Evolutionary conservation across 805 yeast genomes (phyloP).

Genomic region (Cyberlindnera mycetangii): DNA sequence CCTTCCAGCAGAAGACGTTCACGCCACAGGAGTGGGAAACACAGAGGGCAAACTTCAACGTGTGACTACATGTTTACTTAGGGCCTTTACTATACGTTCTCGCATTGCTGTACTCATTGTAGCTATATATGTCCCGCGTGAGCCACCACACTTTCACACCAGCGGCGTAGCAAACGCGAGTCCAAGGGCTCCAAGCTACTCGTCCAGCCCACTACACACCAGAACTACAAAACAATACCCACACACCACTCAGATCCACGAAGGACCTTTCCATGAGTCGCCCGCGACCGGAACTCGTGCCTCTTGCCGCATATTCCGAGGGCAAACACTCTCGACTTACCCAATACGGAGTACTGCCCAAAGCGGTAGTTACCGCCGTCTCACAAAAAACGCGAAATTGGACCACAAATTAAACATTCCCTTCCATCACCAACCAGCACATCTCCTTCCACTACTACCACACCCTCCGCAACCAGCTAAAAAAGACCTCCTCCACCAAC

Average conservation of each 20-base stretch:
- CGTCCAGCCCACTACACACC: too few species aligned
- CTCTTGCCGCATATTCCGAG: not conserved
- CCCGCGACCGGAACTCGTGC: not conserved
- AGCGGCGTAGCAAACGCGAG: too few species aligned
- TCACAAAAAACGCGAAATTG: not conserved
- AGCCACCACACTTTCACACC: too few species aligned
- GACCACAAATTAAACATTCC: not conserved
- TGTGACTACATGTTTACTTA: constrained; percentile 5
- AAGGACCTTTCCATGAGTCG: too few species aligned
- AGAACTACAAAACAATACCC: too few species aligned
- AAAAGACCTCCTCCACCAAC: not conserved
- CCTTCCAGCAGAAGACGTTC: constrained; percentile 89
- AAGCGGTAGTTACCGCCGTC: not conserved
- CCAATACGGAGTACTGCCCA: not conserved
- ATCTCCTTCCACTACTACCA: too few species aligned
- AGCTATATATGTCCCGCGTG: too few species aligned
- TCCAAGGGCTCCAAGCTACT: too few species aligned
- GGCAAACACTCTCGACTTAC: not conserved
- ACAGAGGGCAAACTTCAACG: constrained; percentile 25
- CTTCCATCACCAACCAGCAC: not conserved
- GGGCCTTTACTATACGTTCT: too few species aligned
- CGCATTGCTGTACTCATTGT: too few species aligned
- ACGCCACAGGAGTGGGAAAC: constrained; percentile 83
- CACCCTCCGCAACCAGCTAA: not conserved
- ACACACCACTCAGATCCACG: too few species aligned